A percentile compares a stretch with the other conserved stretches of the same genome.
phyloP scores from a whole-genome alignment of 2,329 filamentous ascomycete species.

The Diaporthe vexans region DNA sequence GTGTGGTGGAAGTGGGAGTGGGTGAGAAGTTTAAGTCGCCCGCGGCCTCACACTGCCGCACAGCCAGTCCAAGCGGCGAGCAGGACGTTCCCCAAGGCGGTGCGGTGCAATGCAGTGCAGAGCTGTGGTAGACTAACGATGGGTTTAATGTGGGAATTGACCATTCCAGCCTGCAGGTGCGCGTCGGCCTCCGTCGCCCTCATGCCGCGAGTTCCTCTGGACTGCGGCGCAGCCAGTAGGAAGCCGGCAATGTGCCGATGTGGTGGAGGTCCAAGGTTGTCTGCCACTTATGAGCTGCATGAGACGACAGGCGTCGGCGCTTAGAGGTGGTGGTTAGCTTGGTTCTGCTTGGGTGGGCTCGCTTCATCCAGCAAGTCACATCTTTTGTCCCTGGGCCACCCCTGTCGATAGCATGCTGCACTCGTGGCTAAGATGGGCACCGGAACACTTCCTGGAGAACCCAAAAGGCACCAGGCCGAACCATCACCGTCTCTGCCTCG shows the following conservation, averaged over 20 bases:
- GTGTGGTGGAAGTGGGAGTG: neutral
- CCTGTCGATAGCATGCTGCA: slow-evolving; percentile 40
- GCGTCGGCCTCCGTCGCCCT: slow-evolving; percentile 49
- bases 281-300: slow-evolving; percentile 59
- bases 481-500: slow-evolving; percentile 37
- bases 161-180: slow-evolving; percentile 54
- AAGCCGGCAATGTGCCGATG: slow-evolving; percentile 47
- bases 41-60: neutral
- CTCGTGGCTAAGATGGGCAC: slow-evolving; percentile 20
- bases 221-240: slow-evolving; percentile 50
- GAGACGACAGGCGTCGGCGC: slow-evolving; percentile 68
- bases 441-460: slow-evolving; percentile 14
- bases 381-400: slow-evolving; percentile 44
- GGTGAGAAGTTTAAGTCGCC: neutral
- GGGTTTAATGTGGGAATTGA: slow-evolving; percentile 37
- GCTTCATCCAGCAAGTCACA: slow-evolving; percentile 59
- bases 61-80: slow-evolving; percentile 1
- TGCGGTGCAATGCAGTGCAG: slow-evolving; percentile 6
- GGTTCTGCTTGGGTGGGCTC: slow-evolving; percentile 48
- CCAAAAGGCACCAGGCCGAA: slow-evolving; percentile 27
- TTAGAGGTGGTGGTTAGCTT: slow-evolving; percentile 58
- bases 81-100: neutral
- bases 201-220: slow-evolving; percentile 38
- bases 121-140: slow-evolving; percentile 23
- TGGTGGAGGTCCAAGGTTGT: slow-evolving; percentile 47